Base-by-base conservation (phyloP, 2,329 filamentous ascomycete genomes). In the Aspergillus novoparasiticus region DNA sequence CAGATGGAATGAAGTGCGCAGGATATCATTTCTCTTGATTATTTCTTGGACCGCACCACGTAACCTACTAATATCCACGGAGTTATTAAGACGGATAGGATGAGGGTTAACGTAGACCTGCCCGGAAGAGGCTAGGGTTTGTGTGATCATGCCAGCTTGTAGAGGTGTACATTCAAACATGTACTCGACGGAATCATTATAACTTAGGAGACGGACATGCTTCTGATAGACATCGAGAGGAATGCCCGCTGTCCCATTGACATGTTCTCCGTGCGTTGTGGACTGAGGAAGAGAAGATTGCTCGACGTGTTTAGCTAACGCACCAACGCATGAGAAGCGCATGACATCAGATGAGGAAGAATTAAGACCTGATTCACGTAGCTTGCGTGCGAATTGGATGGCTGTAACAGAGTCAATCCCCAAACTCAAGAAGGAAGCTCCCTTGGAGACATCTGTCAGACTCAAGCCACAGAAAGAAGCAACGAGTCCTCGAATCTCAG, bases 101-200 rank as follows among this genome's bases (percentile, higher is more conserved):
- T 96, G 96, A 0, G 83, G 81, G 65, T 93, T 92, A 73, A 94
- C 94, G 72, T 97, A 97, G 0, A 90, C 78, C 45, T 67, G 60
- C 12, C 71, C 67, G 0, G 79, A 72, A n/a, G 81, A 86, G 10
- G 85, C 84, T 39, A 90, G 74, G 3, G 88, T 88, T 56, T 88
- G 85, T 0, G 90, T 89, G 48, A 96, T 86, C 82, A 97, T 93
- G 0, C 93, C 93, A 70, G 93, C 87, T 72, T 97, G 93, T 1
- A 96, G 79, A 0, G 93, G 86, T 0, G 93, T 94, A 73, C 93
- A 96, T 5, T 71, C 65, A 54, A 75, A 78, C 43, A 75, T 67
- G 3, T 64, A 60, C 11, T 64, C 64, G 34, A 77, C 64, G 5
- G 64, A 68, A 46, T 73, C 71, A 26, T 58, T 36, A 2, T 61